Base-by-base conservation (phyloP, 192 early-diverging fungal genomes). In the Spinellus fusiger region DNA sequence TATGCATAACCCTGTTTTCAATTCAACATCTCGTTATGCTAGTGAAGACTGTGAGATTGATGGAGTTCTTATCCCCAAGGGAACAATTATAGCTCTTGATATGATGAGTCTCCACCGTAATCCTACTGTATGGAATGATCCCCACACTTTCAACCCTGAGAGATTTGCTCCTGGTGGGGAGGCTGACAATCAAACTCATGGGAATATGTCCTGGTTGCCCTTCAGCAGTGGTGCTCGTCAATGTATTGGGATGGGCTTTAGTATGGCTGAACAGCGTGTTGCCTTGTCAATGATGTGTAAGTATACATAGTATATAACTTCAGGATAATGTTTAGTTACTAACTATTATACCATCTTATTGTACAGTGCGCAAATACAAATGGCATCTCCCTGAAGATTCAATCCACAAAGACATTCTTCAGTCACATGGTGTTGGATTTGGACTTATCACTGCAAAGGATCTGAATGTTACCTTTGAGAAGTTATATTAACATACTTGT, bases 231-330 rank as follows among this genome's bases (percentile, higher is more conserved):
- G 82, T 27, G 59, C 62, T 26, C 78, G 78, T 37, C 69, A 79
- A 53, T 86, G 85, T 64, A 73, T 84, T 22, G 83, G 83, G 4
- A 59, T 70, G 70, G 77, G 77, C 56, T 85, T 87, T 58, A 73
- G 75, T 5, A 58, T 87, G 53, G 65, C 79, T 26, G 83, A 80
- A 51, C 82, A 85, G 73, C 77, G 78, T 48, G 72, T 87, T 18
- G 48, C 76, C 23, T 63, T 85, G 28, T 70, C 76, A 8, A 73
- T 81, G 72, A 55, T 86, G 26, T 62, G 65, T 67, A 67, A 67
- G 65, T 61, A 13, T 9, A 1, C 6, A 13, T 47, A 22, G 0
- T 8, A 33, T 25, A 34, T 10, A 2, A 12, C 3, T 10, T 44
- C 40, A 3, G 1, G 18, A 5, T 4, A 33, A 55, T 5, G 4